These are phyloP conservation scores for Fusarium kyushuense DNA, from an alignment of 2,329 filamentous ascomycete genomes.

Conservation along the genomic window DNA sequence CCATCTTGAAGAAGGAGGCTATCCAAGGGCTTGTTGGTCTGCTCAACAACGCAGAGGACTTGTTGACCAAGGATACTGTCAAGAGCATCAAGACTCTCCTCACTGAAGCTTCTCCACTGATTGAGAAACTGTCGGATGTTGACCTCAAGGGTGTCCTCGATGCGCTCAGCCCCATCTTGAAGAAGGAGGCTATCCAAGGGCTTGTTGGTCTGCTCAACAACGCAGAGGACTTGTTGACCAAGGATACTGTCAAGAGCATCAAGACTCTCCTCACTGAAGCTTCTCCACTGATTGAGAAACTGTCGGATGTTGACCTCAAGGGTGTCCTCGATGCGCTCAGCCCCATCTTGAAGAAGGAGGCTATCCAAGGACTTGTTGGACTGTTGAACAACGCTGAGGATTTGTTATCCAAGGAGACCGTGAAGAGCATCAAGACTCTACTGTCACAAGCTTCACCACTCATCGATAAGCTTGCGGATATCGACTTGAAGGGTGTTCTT, in stretches of 20 bases:
- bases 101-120: conserved; percentile 3
- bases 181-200: conserved; percentile 23
- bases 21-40: conserved; percentile 13
- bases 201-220: conserved; percentile 12
- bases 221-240: conserved; percentile 6
- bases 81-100: conserved; percentile 26
- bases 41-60: conserved; percentile 12
- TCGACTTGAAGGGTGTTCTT: conserved; percentile 50
- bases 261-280: conserved; percentile 16
- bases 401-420: conserved; percentile 34
- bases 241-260: conserved; percentile 19
- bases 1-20: conserved; percentile 19
- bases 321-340: conserved; percentile 45
- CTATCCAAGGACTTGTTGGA: conserved; percentile 46
- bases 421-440: conserved; percentile 40
- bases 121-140: conserved; percentile 14
- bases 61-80: conserved; percentile 12
- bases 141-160: conserved; percentile 24
- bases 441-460: conserved; percentile 36
- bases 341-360: conserved; percentile 47
- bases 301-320: conserved; percentile 52
- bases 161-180: conserved; percentile 14
- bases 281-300: conserved; percentile 41
- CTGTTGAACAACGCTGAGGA: conserved; percentile 46
- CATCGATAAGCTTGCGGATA: conserved; percentile 45